Evolutionary conservation across 1,284 basidiomycete species (phyloP), one percentile per base, ranked within the genome.

Genomic region (Ustilago esculenta): DNA sequence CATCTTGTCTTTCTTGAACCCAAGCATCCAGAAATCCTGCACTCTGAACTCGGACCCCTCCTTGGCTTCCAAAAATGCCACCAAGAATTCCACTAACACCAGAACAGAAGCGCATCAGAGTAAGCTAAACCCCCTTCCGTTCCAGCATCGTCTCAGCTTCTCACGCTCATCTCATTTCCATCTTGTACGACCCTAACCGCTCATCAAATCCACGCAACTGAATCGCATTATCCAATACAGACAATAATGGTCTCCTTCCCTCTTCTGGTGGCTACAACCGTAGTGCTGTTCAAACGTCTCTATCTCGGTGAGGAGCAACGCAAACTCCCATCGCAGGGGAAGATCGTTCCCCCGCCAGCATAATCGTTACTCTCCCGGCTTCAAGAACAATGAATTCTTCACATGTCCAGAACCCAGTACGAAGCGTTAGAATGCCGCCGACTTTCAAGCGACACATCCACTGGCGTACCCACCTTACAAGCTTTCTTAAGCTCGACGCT

Each of bases 301-400:
- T 77, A 76, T 30, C 42, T 79, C 5, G 77, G 77, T 21, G 71
- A 77, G 37, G 71, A 79, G 50, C 77, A 77, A 47, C 42, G 65
- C 4, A 69, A 59, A 17, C 49, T 77, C 3, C 74, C 75, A 7
- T 36, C 32, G n/a, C 61, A 59, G 3, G 63, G 68, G 1, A 66
- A 61, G 24, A 61, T 71, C 20, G 47, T 51, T n/a, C 37, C 61
- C 14, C 46, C 34, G 1, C 68, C 68, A 1, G 68, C 68, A 18
- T 71, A 47, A 32, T n/a, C 17, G 6, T 5, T 23, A 23, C 37
- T 12, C 43, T 20, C 30, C 30, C 15, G n/a, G 15, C 17, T 20
- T 30, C 12, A 3, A 29, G 34, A 21, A 43, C 21, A 9, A 29
- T 29, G 27, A 29, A 29, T 7, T 29, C 27, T 7, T 6, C 6